Conservation (phyloP, 1,139 yeast species). For the Zygoascus meyerae region DNA sequence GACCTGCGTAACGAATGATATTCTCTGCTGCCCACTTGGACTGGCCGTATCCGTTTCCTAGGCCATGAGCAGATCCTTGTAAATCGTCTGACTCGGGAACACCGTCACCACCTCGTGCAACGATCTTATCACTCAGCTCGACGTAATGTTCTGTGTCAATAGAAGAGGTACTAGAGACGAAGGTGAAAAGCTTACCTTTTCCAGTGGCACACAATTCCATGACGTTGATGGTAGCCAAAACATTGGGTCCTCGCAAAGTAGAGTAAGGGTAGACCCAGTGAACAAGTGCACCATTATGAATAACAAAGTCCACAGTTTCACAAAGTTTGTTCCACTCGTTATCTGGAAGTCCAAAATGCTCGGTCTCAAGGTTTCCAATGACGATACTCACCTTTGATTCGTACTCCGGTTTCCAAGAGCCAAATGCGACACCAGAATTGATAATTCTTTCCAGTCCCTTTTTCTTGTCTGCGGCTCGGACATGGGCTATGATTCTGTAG, state of each 20-base stretch:
- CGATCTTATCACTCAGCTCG: conserved; percentile 64
- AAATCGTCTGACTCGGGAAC: conserved; percentile 77
- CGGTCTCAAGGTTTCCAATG: conserved; percentile 71
- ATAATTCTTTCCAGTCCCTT: conserved; percentile 73
- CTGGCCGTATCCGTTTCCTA: conserved; percentile 94
- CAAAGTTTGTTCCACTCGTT: conserved; percentile 54
- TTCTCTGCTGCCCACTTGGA: conserved; percentile 97
- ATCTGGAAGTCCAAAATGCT: conserved; percentile 64
- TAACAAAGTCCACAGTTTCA: conserved; percentile 64
- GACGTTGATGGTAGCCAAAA: conserved; percentile 78
- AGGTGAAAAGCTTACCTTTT: conserved; percentile 77
- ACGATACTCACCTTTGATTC: conserved; percentile 58
- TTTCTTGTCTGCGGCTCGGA: conserved; percentile 66
- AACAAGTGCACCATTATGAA: conserved; percentile 96
- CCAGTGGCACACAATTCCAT: conserved; percentile 72
- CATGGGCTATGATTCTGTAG: conserved; percentile 73
- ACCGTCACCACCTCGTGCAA: conserved; percentile 63
- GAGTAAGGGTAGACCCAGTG: conserved; percentile 98
- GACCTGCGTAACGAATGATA: conserved; percentile 81
- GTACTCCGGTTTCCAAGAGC: conserved; percentile 72
- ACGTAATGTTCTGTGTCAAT: conserved; percentile 80
- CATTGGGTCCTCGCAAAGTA: conserved; percentile 89
- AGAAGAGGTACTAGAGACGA: conserved; percentile 93
- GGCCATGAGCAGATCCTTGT: conserved; percentile 70
- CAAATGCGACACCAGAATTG: conserved; percentile 76